Base-by-base conservation (phyloP, 179 eudicot genomes). In the Silene noctiflora region DNA sequence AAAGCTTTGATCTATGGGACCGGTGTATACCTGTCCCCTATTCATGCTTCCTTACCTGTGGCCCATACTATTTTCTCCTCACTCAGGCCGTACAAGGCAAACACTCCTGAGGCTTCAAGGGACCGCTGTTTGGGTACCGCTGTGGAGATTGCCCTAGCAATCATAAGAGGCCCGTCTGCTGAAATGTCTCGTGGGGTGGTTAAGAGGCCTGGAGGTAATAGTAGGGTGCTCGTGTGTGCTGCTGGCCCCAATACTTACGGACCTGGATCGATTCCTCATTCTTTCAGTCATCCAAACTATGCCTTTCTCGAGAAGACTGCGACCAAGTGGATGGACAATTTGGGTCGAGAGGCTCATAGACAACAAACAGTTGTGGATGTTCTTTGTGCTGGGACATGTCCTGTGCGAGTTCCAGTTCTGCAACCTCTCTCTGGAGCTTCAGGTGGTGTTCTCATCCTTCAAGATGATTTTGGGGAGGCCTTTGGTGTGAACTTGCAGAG, bases 391-490 rank as follows among this genome's bases (percentile, higher is more conserved):
- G 98, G 98, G 51, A 89, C 94, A 4, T 94, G 98, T 67, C 98
- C 97, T 19, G 88, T 92, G 6, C 86, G 98, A 70, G 89, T 89
- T 77, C 92, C 96, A 75, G 77, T 92, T 77, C 77, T 94, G 82
- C 97, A 89, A 76, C 97, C 97, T 76, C 97, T 92, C 67, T 85
- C 92, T 14, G 87, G 86, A 82, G 84, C 96, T 76, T 92, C 97
- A 16, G 97, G 98, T 17, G 98, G 98, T 42, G 90, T 88, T 67
- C 75, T 94, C 76, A 82, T 94, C 72, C 89, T 89, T 71, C 97
- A 94, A 69, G 98, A 94, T 80, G 98, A 94, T 80, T 94, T 94
- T 73, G 98, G 97, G 19, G 98, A 94, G 85, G 98, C 97, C 6
- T 94, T 91, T 76, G 98, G 98, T 70, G 98, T 92, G 75, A 94